Conservation (phyloP, 441 rosid species). For the Viola pubescens region DNA sequence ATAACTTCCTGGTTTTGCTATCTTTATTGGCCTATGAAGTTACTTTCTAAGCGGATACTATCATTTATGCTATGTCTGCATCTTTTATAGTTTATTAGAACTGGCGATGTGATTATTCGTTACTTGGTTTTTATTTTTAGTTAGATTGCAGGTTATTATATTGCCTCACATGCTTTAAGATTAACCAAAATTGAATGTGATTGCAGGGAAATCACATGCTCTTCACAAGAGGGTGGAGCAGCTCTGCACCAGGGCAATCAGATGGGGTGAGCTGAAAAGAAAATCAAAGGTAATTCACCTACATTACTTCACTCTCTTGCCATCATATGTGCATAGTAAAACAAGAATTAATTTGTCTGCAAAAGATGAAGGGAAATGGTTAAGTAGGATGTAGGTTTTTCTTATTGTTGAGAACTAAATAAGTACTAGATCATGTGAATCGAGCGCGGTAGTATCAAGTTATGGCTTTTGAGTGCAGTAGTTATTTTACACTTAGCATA, state of each 20-base stretch:
- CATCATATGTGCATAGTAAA: too few species aligned
- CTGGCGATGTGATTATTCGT: background rate
- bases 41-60: background rate
- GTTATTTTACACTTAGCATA: too few species aligned
- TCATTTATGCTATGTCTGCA: background rate
- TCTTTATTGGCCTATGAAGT: background rate
- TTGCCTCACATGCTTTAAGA: background rate
- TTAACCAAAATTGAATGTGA: slow-evolving; percentile 14
- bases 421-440: too few species aligned
- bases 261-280: slow-evolving; percentile 93
- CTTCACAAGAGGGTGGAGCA: slow-evolving; percentile 99
- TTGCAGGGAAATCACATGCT: slow-evolving; percentile 96
- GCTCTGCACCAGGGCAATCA: slow-evolving; percentile 91
- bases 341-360: too few species aligned
- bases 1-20: background rate
- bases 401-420: too few species aligned
- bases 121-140: background rate
- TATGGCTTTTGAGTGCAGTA: too few species aligned
- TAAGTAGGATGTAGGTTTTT: too few species aligned
- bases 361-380: too few species aligned
- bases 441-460: too few species aligned
- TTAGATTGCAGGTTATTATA: background rate
- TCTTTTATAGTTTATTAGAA: background rate
- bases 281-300: slow-evolving; percentile 66
- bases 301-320: too few species aligned